These are phyloP conservation scores for Pythium sukuiense DNA, from an alignment of 352 stramenopile species.

Conservation along the genomic window DNA sequence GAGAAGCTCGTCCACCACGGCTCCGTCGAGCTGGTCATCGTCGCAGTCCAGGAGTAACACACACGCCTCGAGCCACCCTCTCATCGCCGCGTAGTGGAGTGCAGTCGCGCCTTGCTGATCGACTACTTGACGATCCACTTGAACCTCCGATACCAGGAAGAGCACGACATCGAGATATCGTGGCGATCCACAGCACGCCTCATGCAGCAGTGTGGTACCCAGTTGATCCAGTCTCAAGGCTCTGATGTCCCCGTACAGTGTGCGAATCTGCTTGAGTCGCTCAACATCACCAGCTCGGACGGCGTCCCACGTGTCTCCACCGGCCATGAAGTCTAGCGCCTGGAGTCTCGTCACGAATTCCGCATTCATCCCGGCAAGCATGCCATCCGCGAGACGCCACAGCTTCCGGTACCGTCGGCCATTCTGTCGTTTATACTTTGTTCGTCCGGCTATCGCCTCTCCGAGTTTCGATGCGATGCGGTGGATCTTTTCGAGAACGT, in stretches of 20 bases:
- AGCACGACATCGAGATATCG: constrained; percentile 20
- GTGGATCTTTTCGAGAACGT: constrained; percentile 47
- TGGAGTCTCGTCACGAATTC: background rate
- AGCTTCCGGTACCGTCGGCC: constrained; percentile 36
- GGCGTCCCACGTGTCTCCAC: constrained; percentile 55
- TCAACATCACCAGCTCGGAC: constrained; percentile 40
- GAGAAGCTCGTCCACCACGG: constrained; percentile 28
- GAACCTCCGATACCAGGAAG: constrained; percentile 3
- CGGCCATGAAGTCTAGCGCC: constrained; percentile 33
- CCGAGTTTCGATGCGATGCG: constrained; percentile 19
- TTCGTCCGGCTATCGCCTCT: background rate
- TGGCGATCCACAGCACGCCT: constrained; percentile 40
- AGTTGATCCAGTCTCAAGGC: background rate
- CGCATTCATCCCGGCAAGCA: constrained; percentile 22
- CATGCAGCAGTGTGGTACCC: constrained; percentile 47
- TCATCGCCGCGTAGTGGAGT: constrained; percentile 51
- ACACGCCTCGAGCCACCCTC: constrained; percentile 44
- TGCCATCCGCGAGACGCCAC: constrained; percentile 41
- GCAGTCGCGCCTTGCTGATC: constrained; percentile 34
- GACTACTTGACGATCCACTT: background rate
- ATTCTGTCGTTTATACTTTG: constrained; percentile 12
- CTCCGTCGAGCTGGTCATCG: background rate
- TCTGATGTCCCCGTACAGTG: constrained; percentile 23
- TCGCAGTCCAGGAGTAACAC: constrained; percentile 36
- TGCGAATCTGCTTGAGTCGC: constrained; percentile 37